phyloP scores from a whole-genome alignment of 192 early-diverging fungal genomes.

The Coemansia sp. region DNA sequence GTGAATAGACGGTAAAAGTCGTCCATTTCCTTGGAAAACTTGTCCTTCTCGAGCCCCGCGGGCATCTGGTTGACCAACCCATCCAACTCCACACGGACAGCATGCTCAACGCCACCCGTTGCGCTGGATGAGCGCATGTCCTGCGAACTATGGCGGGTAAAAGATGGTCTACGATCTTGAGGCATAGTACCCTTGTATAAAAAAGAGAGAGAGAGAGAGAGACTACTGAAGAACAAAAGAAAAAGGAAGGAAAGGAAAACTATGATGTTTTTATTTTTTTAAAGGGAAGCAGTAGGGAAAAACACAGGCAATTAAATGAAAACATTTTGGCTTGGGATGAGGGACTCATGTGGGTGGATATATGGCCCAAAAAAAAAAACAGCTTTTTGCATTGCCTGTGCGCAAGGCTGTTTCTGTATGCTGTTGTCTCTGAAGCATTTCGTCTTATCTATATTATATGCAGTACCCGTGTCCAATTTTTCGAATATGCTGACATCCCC shows the following conservation, averaged over 20 bases:
- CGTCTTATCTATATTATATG: too few relatives aligned
- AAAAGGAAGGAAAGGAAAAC: not conserved
- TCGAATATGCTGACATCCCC: too few relatives aligned
- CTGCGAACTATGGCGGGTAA: slow-evolving; percentile 51
- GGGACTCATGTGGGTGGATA: too few relatives aligned
- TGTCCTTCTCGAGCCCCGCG: slow-evolving; percentile 40
- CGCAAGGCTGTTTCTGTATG: too few relatives aligned
- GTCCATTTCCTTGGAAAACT: slow-evolving; percentile 79
- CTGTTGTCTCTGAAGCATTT: too few relatives aligned
- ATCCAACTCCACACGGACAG: slow-evolving; percentile 49
- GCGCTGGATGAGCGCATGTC: slow-evolving; percentile 44
- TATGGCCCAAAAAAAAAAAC: too few relatives aligned
- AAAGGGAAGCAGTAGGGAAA: too few relatives aligned
- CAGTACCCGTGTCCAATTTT: too few relatives aligned
- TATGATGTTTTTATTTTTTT: too few relatives aligned
- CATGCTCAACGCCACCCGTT: slow-evolving; percentile 49
- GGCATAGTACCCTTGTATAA: slow-evolving; percentile 16
- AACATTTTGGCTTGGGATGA: too few relatives aligned
- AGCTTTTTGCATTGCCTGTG: too few relatives aligned
- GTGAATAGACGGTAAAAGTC: slow-evolving; percentile 79
- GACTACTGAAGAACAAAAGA: not conserved
- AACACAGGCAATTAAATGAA: too few relatives aligned
- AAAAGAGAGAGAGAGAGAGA: not conserved
- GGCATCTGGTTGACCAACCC: slow-evolving; percentile 39
- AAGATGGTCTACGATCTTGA: slow-evolving; percentile 47